Conservation (phyloP, 768 basidiomycete species). For the Mycena maculata region DNA sequence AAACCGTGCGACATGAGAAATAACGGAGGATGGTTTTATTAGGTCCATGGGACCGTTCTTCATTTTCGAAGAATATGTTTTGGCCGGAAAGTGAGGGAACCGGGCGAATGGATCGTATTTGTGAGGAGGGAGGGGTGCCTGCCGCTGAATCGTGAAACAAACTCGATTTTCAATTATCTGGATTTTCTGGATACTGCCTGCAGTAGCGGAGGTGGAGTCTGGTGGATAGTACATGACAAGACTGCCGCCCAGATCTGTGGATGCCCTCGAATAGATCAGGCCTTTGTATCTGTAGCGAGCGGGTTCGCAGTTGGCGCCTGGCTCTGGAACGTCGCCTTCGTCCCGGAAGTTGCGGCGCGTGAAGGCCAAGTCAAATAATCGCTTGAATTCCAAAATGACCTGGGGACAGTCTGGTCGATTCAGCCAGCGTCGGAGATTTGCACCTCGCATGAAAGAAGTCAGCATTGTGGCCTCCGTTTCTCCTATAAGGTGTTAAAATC, state of each 20-base stretch:
- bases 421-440: constrained; percentile 36
- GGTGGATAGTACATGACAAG: constrained; percentile 4
- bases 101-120: constrained; percentile 18
- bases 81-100: constrained; percentile 15
- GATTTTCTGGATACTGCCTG: constrained; percentile 20
- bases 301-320: not conserved
- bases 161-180: not conserved
- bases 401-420: constrained; percentile 32
- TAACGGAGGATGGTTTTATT: not conserved
- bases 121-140: not conserved
- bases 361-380: constrained; percentile 25
- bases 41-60: not conserved
- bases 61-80: constrained; percentile 16
- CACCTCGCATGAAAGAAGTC: constrained; percentile 25
- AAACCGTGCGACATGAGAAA: constrained; percentile 13
- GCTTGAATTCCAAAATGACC: constrained; percentile 19
- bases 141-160: not conserved
- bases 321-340: not conserved
- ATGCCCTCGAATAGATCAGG: too few relatives aligned
- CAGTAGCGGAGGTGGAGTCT: not conserved
- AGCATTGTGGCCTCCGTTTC: constrained; percentile 25
- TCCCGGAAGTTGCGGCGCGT: not conserved
- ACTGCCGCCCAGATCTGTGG: constrained; percentile 21
- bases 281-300: constrained; percentile 7
- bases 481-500: not conserved